A percentile compares a stretch with the other conserved stretches of the same genome.
Conservation (phyloP, 1,284 basidiomycete species). For the Thecaphora thlaspeos region DNA sequence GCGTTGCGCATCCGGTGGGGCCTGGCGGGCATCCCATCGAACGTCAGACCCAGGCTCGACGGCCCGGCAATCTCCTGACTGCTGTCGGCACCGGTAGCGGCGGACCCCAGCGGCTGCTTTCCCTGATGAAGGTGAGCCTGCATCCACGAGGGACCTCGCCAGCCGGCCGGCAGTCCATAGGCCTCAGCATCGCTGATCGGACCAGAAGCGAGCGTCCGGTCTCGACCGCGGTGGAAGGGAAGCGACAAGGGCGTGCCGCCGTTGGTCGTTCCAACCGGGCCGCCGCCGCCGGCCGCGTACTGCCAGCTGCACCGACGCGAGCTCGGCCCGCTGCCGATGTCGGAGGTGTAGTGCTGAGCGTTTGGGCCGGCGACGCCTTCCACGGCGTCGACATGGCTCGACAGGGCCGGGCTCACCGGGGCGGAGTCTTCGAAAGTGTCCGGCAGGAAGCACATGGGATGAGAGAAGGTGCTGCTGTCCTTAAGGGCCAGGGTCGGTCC, state of each 20-base stretch:
- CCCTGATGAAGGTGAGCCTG: not conserved
- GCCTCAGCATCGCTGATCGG: conserved; percentile 21
- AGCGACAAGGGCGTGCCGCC: conserved; percentile 17
- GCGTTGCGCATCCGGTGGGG: not conserved
- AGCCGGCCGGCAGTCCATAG: not conserved
- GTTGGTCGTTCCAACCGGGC: not conserved
- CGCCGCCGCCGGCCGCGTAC: conserved; percentile 1
- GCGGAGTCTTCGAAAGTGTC: conserved; percentile 38
- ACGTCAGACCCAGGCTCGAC: not conserved
- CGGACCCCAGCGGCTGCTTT: not conserved
- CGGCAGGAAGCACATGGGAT: conserved; percentile 36
- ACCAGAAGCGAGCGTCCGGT: conserved; percentile 8
- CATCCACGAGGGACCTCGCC: not conserved
- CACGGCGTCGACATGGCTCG: conserved; percentile 2
- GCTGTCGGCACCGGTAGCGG: not conserved
- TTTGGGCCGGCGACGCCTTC: no score
- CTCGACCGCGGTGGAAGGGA: conserved; percentile 19
- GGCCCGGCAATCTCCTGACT: not conserved
- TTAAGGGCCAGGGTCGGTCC: not conserved
- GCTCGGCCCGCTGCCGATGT: conserved; percentile 22
- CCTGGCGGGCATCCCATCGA: not conserved
- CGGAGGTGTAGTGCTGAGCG: conserved; percentile 21
- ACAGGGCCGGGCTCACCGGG: conserved; percentile 13
- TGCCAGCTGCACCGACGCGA: conserved; percentile 32
- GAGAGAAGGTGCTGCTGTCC: conserved; percentile 10